phyloP scores from a whole-genome alignment of 2,329 filamentous ascomycete species.

The Fusarium anguioides region DNA sequence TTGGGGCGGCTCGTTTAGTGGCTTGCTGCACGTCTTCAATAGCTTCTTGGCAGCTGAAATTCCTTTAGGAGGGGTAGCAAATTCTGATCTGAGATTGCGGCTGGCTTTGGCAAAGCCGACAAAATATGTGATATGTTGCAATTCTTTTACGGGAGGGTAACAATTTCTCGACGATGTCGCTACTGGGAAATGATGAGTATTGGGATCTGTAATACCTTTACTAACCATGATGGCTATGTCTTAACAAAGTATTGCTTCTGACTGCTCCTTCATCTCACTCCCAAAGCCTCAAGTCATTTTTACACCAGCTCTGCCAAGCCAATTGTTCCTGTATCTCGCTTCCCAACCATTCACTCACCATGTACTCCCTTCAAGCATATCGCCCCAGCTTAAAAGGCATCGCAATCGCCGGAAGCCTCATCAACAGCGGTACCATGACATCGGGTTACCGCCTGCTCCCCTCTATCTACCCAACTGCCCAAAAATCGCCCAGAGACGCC shows the following conservation, averaged over 20 bases:
- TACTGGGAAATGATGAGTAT: neutral
- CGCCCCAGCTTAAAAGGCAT: slow-evolving; percentile 24
- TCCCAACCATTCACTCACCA: neutral
- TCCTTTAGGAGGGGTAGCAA: neutral
- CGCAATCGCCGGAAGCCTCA: slow-evolving; percentile 33
- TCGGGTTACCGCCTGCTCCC: slow-evolving; percentile 33
- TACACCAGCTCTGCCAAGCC: accelerated
- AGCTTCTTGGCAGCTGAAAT: neutral
- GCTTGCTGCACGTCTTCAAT: neutral
- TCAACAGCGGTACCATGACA: slow-evolving; percentile 35
- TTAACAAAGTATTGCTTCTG: neutral
- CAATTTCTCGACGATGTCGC: neutral
- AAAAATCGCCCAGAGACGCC: slow-evolving; percentile 26
- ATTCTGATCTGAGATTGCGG: neutral
- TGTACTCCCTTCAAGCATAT: slow-evolving; percentile 9
- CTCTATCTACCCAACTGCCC: slow-evolving; percentile 22
- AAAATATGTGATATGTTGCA: neutral
- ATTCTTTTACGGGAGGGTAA: neutral
- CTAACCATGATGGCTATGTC: neutral
- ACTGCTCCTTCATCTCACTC: neutral
- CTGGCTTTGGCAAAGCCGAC: neutral
- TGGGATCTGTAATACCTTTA: neutral
- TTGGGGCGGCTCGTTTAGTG: neutral
- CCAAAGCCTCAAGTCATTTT: no score
- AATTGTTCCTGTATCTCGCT: accelerated